These are phyloP conservation scores for Coemansia sp. DNA, from an alignment of 192 early-diverging fungal species.

Conservation along the genomic window DNA sequence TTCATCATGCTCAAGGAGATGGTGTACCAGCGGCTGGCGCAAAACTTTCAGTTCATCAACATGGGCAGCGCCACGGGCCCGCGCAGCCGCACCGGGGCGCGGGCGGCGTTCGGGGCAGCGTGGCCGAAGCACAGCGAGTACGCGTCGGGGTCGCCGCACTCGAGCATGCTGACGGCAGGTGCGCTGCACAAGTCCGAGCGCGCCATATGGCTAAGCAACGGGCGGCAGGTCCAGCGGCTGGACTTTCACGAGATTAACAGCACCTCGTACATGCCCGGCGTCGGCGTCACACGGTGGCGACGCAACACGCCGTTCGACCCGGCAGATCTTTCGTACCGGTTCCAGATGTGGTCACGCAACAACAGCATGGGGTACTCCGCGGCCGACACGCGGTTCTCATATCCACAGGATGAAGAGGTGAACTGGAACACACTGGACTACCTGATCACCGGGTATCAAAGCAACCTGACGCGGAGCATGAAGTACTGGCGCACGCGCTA, in stretches of 20 bases:
- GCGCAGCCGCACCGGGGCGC: not conserved
- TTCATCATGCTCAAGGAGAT: constrained; percentile 74
- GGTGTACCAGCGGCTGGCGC: constrained; percentile 80
- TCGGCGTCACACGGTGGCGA: constrained; percentile 74
- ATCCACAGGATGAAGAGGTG: constrained; percentile 71
- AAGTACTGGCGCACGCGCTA: constrained; percentile 87
- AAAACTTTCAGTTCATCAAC: constrained; percentile 88
- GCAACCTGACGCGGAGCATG: constrained; percentile 72
- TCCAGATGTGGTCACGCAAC: constrained; percentile 79
- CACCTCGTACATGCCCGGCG: constrained; percentile 70
- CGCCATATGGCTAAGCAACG: constrained; percentile 77
- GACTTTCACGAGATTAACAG: constrained; percentile 58
- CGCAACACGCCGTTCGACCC: constrained; percentile 61
- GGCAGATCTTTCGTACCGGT: constrained; percentile 63
- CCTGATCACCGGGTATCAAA: constrained; percentile 81
- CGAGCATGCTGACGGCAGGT: constrained; percentile 4
- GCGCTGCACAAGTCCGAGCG: constrained; percentile 8
- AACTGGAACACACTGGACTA: constrained; percentile 95
- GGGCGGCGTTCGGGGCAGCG: not conserved
- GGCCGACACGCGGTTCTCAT: constrained; percentile 61
- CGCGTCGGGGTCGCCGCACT: not conserved
- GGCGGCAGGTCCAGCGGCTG: constrained; percentile 84
- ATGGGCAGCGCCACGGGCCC: constrained; percentile 6
- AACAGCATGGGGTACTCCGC: constrained; percentile 58
- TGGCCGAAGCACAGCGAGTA: constrained; percentile 11